A percentile compares a stretch with the other conserved stretches of the same genome.
Conservation (phyloP, 495 filamentous ascomycete species). For the Talaromyces wortmannii region DNA sequence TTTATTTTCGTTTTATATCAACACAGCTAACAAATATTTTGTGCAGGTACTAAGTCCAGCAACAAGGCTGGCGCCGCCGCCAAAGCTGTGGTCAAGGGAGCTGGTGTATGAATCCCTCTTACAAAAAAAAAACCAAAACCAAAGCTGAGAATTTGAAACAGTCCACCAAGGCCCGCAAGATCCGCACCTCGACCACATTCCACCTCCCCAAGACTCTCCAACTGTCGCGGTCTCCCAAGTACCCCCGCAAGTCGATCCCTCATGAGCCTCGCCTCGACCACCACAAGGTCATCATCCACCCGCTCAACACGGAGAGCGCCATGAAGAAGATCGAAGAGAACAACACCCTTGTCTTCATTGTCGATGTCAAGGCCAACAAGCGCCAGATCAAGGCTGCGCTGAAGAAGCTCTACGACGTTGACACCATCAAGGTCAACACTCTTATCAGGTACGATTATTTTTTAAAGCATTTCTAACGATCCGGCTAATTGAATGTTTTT, state of each 20-base stretch:
- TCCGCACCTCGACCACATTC: slow-evolving; percentile 90
- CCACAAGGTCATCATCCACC: slow-evolving; percentile 80
- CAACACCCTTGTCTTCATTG: slow-evolving; percentile 98
- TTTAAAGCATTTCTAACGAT: background rate
- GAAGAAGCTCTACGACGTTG: slow-evolving; percentile 99
- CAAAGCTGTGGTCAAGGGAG: slow-evolving; percentile 87
- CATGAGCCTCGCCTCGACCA: slow-evolving; percentile 87
- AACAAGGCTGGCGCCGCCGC: slow-evolving; percentile 84
- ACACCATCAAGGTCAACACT: slow-evolving; percentile 97
- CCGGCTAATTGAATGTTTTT: slow-evolving; percentile 1
- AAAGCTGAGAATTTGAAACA: slow-evolving; percentile 47
- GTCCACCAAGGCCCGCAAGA: slow-evolving; percentile 86
- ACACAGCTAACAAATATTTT: slow-evolving; percentile 13
- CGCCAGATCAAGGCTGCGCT: slow-evolving; percentile 96
- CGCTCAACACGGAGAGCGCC: slow-evolving; percentile 94
- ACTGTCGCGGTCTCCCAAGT: slow-evolving; percentile 88
- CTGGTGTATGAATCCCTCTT: slow-evolving; percentile 43
- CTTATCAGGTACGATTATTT: slow-evolving; percentile 72
- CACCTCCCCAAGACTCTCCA: slow-evolving; percentile 93
- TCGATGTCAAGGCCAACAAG: slow-evolving; percentile 98
- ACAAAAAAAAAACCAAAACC: slow-evolving; percentile 1
- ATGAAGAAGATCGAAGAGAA: slow-evolving; percentile 99
- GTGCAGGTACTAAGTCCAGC: slow-evolving; percentile 58
- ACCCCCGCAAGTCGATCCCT: slow-evolving; percentile 90
- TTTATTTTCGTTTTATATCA: too few species aligned